Evolutionary conservation across 768 basidiomycete genomes (phyloP).

Genomic region (Boletus edulis): DNA sequence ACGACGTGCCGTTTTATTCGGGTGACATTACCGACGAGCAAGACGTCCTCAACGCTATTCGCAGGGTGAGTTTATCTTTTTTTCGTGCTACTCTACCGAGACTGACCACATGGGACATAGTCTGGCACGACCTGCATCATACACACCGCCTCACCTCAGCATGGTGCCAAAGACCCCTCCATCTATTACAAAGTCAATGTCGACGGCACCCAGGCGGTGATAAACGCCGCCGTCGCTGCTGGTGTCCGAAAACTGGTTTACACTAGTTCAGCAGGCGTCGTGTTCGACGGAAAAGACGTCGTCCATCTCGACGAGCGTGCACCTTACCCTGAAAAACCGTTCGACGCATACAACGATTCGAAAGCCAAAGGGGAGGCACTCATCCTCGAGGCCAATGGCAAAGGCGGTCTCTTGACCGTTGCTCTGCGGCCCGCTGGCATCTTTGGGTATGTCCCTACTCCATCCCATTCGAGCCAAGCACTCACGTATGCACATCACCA

Average conservation of each 20-base stretch:
- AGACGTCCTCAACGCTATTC: slow-evolving; percentile 68
- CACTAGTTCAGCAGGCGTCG: slow-evolving; percentile 90
- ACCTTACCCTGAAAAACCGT: slow-evolving; percentile 63
- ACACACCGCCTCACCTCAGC: slow-evolving; percentile 88
- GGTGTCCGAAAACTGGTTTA: slow-evolving; percentile 87
- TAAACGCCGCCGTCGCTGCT: slow-evolving; percentile 72
- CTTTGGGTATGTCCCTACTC: slow-evolving; percentile 67
- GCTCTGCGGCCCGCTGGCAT: slow-evolving; percentile 92
- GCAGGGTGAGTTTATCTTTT: slow-evolving; percentile 49
- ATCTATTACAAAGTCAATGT: slow-evolving; percentile 94
- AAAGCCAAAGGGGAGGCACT: slow-evolving; percentile 87
- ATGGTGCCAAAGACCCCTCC: slow-evolving; percentile 61
- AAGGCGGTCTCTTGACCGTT: slow-evolving; percentile 81
- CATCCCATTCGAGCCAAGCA: too few species aligned
- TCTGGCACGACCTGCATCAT: slow-evolving; percentile 88
- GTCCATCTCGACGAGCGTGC: slow-evolving; percentile 88
- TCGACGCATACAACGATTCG: slow-evolving; percentile 93
- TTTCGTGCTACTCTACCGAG: not conserved
- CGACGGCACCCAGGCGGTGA: slow-evolving; percentile 81
- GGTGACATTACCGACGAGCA: slow-evolving; percentile 84
- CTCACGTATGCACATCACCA: too few species aligned
- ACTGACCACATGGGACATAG: slow-evolving; percentile 33
- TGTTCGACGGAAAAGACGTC: slow-evolving; percentile 80
- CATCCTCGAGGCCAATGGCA: slow-evolving; percentile 84
- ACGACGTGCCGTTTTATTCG: slow-evolving; percentile 83